Base-by-base conservation (phyloP, 768 basidiomycete genomes). In the Mycena galericulata region DNA sequence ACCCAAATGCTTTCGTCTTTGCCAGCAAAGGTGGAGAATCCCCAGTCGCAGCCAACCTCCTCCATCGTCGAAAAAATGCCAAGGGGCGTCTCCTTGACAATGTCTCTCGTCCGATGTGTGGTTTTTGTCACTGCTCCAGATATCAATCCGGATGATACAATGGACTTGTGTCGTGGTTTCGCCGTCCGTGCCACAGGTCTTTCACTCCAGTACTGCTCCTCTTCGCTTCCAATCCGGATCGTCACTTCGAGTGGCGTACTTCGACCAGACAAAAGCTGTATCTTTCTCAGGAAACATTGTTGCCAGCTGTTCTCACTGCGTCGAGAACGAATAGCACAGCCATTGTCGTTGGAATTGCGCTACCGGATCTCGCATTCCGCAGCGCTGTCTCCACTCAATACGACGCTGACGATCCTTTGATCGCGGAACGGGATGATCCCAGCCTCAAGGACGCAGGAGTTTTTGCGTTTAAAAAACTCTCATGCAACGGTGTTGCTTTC, bases 51-150 rank as follows among this genome's bases (percentile, higher is more conserved):
- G 29, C n/a, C 69, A 30, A 24, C 72, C 22, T 70, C 81, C 22
- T 70, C 81, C 29, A 74, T 81, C 6, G 76, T 85, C 34, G 81
- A 83, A 55, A 71, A 76, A 34, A 77, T 92, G 24, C 88, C 89
- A 2, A 75, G 82, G 14, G 93, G 94, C 2, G 69, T 91, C 32
- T 82, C 85, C 8, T 72, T 85, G 26, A 87, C 89, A 30, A 24
- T 91, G 36, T 85, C 92, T 0, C 69, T 96, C 47, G 86, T 84
- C 1, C 87, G 87, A 38, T 80, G 92, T 50, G 88, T 90, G 29
- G 74, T 93, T 12, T 89, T 93, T 63, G 75, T 95, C 56, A 92
- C 93, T 9, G 88, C 91, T n/a, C 87, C 86, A 38, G 96, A 97
- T 76, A 84, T 96, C 60, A 94, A 94, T 68, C 93, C 93, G 0